phyloP scores from a whole-genome alignment of 225 moss, liverwort and hornwort genomes.

The Antitrichia curtipendula region DNA sequence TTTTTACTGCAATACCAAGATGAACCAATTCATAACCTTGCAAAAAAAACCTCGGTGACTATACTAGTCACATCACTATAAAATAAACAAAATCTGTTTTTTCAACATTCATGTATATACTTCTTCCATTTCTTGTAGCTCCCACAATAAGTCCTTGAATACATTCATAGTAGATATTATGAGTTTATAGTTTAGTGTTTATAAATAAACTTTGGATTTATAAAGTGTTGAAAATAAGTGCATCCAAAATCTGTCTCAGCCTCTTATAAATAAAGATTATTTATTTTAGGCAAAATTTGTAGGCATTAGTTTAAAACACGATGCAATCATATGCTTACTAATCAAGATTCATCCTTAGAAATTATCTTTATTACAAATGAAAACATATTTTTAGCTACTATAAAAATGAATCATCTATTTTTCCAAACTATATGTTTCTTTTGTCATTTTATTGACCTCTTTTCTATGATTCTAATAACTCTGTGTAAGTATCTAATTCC shows the following conservation, averaged over 20 bases:
- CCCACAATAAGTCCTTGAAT: background rate
- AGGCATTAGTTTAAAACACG: background rate
- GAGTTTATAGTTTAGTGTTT: background rate
- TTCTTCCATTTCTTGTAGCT: background rate
- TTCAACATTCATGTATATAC: background rate
- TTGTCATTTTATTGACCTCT: accelerated
- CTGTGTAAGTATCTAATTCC: background rate
- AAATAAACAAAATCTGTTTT: background rate
- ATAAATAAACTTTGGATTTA: background rate
- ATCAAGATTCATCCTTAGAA: background rate
- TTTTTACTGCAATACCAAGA: background rate
- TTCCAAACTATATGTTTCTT: background rate
- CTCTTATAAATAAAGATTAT: background rate
- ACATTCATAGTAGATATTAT: background rate
- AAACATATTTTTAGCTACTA: background rate
- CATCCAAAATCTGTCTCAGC: too few species aligned
- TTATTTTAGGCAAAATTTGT: background rate
- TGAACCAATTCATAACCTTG: background rate
- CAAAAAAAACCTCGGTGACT: background rate
- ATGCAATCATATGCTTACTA: background rate
- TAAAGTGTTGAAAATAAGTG: background rate
- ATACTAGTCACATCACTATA: background rate
- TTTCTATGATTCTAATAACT: too few species aligned
- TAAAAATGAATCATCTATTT: background rate
- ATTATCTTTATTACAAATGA: background rate